Evolutionary conservation across 106 monocot genomes (phyloP), one percentile per base, ranked within the genome.

Genomic region (Iris macrosiphon): DNA sequence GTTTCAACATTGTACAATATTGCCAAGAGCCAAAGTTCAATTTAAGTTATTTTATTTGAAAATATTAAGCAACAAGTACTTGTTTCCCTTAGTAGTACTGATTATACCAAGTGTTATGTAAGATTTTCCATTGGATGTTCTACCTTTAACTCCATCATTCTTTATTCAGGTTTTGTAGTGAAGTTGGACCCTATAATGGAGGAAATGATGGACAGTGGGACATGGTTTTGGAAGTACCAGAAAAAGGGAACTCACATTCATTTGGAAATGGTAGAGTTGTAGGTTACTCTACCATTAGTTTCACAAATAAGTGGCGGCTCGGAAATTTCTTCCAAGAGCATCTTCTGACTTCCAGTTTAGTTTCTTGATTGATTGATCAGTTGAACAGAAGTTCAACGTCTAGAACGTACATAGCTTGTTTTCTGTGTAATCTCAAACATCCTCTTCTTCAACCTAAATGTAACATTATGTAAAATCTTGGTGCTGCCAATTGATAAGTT

Each of bases 201-300:
- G n/a, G 84, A 82, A 62, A 44, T 71, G 76, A 79, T 58, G 82
- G 82, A 85, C 24, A 63, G 28, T 41, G 88, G 84, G 33, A 81
- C 83, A 56, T 95, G 94, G 94, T 85, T 76, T 52, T 89, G 94
- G 94, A 82, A 79, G 31, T 95, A 95, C 61, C 62, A 54, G 26
- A 46, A 67, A 22, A 66, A 74, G 9, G 89, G 79, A 17, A 48
- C 70, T 13, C 81, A 81, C 24, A 66, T 95, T 35, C 60, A 72
- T 18, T 76, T 95, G 67, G 70, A 89, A 58, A 79, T 79, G 82
- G 59, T 82, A 45, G 68, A 79, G 39, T 24, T 40, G 27, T 41
- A 57, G 57, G 18, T 1, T 30, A 13, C 30, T 55, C 1, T 10
- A 31, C 52, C 32, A 23, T 37, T 55, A 55, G 14, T 37, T 22